Evolutionary conservation across 202 grass and related monocot species (phyloP), one percentile per base, ranked within the genome.

Genomic region (Carex sylvatica): DNA sequence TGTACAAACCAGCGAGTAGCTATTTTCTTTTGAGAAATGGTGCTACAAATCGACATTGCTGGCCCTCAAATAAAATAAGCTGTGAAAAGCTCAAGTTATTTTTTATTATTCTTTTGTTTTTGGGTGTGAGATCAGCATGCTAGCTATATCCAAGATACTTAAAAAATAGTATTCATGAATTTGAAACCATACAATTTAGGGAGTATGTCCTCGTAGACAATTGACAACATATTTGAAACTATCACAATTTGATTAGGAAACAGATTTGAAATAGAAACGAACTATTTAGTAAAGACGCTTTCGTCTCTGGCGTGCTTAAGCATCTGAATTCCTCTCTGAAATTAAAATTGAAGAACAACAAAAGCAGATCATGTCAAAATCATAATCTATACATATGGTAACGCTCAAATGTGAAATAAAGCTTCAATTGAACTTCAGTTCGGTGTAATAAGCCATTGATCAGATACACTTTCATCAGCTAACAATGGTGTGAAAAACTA

Each of bases 241-340:
- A n/a, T n/a, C n/a, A n/a, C n/a, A n/a, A n/a, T n/a, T n/a, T n/a
- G n/a, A n/a, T n/a, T n/a, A n/a, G n/a, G n/a, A n/a, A 28, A 28
- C 28, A 28, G 2, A 28, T 2, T 28, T 28, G 28, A 28, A 28
- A 28, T 28, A 28, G 28, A 28, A 28, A 28, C 28, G 2, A 28
- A 28, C 28, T 2, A 28, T 28, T 28, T 28, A 28, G 28, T 28
- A 28, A 28, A 28, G 28, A 2, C 1, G 28, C 28, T 28, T 28
- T 2, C 2, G 28, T 28, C 28, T 28, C 28, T 28, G 2, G 28
- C 28, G 28, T 28, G 28, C 28, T 28, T 28, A 28, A 28, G 28
- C 28, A 28, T 28, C 28, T 88, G 87, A 95, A 98, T 36, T 93
- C 91, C 68, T 95, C 95, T 92, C 95, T 98, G 16, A 46, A 77